Evolutionary conservation across 192 early-diverging fungal genomes (phyloP), one percentile per base, ranked within the genome.

Genomic region (Coemansia sp.): DNA sequence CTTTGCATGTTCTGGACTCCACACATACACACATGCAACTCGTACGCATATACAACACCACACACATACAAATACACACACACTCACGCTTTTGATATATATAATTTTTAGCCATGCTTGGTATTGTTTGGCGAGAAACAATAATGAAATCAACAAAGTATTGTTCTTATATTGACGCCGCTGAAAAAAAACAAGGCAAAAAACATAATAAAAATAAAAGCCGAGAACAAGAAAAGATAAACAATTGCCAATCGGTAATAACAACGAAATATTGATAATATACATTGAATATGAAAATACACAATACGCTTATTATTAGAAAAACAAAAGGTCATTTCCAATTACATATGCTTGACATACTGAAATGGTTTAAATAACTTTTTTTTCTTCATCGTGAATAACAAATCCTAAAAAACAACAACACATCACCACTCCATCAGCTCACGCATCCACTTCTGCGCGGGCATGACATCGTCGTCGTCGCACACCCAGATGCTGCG

Each of bases 391-490:
- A 25, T 25, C 22, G 22, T 25, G 22, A 45, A 12, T 16, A 45
- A 45, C 42, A 45, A 45, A 16, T 3, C 10, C 10, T 38, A 10
- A 12, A 38, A 38, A 38, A 45, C 3, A 16, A 45, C 4, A 38
- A 38, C 36, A 1, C 42, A 45, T 56, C 63, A 76, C 74, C 70
- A 76, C 20, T 61, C 56, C 22, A 69, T 60, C 73, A 82, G 72
- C 60, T 76, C 65, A 32, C 69, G 64, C 57, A 76, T 20, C 73
- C 71, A 73, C 48, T 70, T 54, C 28, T 82, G 79, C 34, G 79
- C 56, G n/a, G 79, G 74, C 75, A 76, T 82, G 20, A 40, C 75
- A 50, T 82, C 79, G 42, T 82, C 79, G 30, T 76, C 79, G 56
- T 82, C 79, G 36, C 59, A 31, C 2, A 82, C 70, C 79, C 79